Percentiles rank a stretch among this genome's conserved stretches.
phyloP scores from a whole-genome alignment of 192 early-diverging fungal species.

The Umbelopsis sp. region DNA sequence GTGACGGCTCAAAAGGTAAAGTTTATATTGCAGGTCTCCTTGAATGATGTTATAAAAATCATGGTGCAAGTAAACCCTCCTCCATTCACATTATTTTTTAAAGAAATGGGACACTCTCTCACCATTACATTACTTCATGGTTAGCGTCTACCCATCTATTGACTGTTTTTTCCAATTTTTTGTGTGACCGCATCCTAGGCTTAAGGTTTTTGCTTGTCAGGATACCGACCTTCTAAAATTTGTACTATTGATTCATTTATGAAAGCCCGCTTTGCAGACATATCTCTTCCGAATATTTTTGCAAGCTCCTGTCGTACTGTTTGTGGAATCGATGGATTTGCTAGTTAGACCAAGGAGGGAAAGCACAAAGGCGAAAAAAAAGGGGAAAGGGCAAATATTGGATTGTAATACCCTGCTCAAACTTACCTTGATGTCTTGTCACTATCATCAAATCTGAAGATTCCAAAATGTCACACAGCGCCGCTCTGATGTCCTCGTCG shows the following conservation, averaged over 20 bases:
- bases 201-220: too few species aligned
- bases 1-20: too few species aligned
- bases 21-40: too few species aligned
- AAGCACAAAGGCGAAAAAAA: neutral
- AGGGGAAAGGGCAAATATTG: neutral
- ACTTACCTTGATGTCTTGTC: constrained; percentile 61
- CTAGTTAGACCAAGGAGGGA: constrained; percentile 51
- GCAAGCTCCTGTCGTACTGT: constrained; percentile 74
- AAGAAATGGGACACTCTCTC: too few species aligned
- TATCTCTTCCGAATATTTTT: constrained; percentile 67
- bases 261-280: constrained; percentile 64
- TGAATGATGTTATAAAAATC: too few species aligned
- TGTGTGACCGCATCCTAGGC: too few species aligned
- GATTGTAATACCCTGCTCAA: neutral
- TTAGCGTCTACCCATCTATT: too few species aligned
- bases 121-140: too few species aligned
- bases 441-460: constrained; percentile 55
- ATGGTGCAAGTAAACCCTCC: too few species aligned
- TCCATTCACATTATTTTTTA: too few species aligned
- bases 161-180: too few species aligned
- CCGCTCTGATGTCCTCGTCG: neutral
- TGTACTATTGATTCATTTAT: constrained; percentile 72
- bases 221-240: constrained; percentile 29
- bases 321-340: constrained; percentile 56
- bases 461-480: constrained; percentile 43